These are phyloP conservation scores for Metschnikowia koreensis DNA, from an alignment of 805 yeast genomes.

Conservation along the genomic window DNA sequence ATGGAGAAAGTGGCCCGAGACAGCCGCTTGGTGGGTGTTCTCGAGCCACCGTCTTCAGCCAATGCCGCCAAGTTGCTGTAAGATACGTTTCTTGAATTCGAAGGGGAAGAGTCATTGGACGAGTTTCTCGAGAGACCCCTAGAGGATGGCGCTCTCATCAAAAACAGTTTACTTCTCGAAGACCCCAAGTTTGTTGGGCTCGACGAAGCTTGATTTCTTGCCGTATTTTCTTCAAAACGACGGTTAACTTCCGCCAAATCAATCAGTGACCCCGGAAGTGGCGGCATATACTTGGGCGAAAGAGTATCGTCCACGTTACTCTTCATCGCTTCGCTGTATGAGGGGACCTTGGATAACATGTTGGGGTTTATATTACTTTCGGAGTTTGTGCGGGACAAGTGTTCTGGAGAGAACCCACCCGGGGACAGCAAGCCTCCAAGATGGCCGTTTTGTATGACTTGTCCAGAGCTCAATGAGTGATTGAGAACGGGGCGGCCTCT, in stretches of 20 bases:
- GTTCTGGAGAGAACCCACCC: conserved; percentile 49
- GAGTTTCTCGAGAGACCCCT: conserved; percentile 22
- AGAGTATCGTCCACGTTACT: conserved; percentile 49
- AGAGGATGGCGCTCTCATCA: conserved; percentile 28
- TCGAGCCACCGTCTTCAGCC: conserved; percentile 1
- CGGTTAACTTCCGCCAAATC: conserved; percentile 31
- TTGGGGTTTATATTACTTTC: conserved; percentile 29
- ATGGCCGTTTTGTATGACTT: conserved; percentile 4
- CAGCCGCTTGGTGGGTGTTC: conserved; percentile 6
- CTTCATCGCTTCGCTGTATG: conserved; percentile 76
- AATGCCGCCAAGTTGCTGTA: conserved; percentile 23
- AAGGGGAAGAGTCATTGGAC: conserved; percentile 49
- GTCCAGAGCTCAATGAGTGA: conserved; percentile 8
- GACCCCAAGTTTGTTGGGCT: conserved; percentile 2
- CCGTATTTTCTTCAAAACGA: conserved; percentile 25
- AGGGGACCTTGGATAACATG: conserved; percentile 64
- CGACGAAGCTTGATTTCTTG: conserved; percentile 1
- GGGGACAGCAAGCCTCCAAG: conserved; percentile 27
- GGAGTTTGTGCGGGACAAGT: conserved; percentile 61
- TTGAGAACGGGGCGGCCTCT: conserved; percentile 12
- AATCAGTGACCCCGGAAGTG: conserved; percentile 41
- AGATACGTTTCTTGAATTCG: conserved; percentile 75
- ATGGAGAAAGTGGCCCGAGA: conserved; percentile 17
- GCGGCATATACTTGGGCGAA: conserved; percentile 72
- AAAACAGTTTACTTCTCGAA: conserved; percentile 19